Percentiles rank a stretch among this genome's conserved stretches.
phyloP scores from a whole-genome alignment of 1,284 basidiomycete genomes.

The Fistulinella cinereoalba region DNA sequence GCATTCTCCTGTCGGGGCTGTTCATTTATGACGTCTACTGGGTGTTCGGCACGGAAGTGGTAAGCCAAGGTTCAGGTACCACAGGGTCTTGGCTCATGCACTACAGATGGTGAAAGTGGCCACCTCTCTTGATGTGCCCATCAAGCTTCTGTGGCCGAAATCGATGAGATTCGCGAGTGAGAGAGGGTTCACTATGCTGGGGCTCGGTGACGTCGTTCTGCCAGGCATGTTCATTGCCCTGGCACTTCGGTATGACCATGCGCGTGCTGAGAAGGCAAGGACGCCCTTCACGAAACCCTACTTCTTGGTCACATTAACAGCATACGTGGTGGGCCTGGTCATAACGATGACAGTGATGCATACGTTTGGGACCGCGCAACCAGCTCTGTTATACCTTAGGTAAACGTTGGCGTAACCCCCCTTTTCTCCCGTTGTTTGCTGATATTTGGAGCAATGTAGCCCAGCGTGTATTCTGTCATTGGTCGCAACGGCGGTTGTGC shows the following conservation, averaged over 20 bases:
- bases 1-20: slow-evolving; percentile 74
- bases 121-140: slow-evolving; percentile 89
- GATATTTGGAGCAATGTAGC: slow-evolving; percentile 35
- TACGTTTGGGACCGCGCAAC: slow-evolving; percentile 76
- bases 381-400: slow-evolving; percentile 91
- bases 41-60: slow-evolving; percentile 83
- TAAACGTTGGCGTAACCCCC: slow-evolving; percentile 37
- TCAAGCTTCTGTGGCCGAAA: slow-evolving; percentile 88
- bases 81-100: slow-evolving; percentile 2
- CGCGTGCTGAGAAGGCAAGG: slow-evolving; percentile 38
- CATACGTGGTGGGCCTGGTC: slow-evolving; percentile 77
- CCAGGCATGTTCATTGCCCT: slow-evolving; percentile 90
- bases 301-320: slow-evolving; percentile 69
- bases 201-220: slow-evolving; percentile 88
- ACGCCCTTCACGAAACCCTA: slow-evolving; percentile 71
- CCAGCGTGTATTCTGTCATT: slow-evolving; percentile 70
- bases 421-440: not conserved
- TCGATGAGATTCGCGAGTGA: slow-evolving; percentile 54
- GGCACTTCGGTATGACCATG: slow-evolving; percentile 84
- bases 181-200: slow-evolving; percentile 86
- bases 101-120: slow-evolving; percentile 89
- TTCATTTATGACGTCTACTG: slow-evolving; percentile 91
- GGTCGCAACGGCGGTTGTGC: slow-evolving; percentile 46
- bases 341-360: slow-evolving; percentile 92
- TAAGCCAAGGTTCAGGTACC: slow-evolving; percentile 36